A percentile compares a stretch with the other conserved stretches of the same genome.
Evolutionary conservation across 129 eudicot species (phyloP).

Genomic region (Escallonia herrerae): DNA sequence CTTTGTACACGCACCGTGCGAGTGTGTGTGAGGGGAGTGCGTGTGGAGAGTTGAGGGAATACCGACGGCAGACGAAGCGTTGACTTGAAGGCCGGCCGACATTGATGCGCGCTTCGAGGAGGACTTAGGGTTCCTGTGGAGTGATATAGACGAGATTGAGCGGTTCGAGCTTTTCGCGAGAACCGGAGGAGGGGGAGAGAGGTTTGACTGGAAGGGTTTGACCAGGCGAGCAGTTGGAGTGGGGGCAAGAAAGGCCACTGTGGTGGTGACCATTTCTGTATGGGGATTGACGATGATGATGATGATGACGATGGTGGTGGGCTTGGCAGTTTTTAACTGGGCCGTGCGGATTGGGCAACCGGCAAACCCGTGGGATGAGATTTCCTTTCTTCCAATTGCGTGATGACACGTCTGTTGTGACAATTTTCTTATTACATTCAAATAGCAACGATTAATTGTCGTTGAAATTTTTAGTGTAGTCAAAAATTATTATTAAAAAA

Average conservation of each 20-base stretch:
- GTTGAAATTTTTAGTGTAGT: no score
- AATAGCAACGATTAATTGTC: no score
- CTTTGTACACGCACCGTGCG: no score
- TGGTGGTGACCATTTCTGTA: background rate
- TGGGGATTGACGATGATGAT: background rate
- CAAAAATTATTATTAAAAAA: no score
- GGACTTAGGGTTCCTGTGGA: conserved; percentile 13
- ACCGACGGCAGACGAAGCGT: conserved; percentile 49
- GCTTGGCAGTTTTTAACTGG: no score
- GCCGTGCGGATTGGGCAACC: no score
- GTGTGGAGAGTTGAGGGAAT: background rate
- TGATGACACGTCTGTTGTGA: no score
- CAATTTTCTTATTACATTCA: no score
- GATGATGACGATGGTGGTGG: background rate
- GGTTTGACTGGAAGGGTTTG: background rate
- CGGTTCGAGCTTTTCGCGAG: background rate
- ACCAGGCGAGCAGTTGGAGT: background rate
- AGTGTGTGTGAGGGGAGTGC: no score
- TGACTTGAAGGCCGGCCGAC: conserved; percentile 31
- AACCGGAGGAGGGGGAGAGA: background rate
- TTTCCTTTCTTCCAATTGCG: no score
- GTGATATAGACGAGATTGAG: conserved; percentile 9
- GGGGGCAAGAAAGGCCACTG: background rate
- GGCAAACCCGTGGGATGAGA: no score
- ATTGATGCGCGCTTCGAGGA: conserved; percentile 20